Evolutionary conservation across 2,329 filamentous ascomycete species (phyloP).

Genomic region (Apiospora hydei): DNA sequence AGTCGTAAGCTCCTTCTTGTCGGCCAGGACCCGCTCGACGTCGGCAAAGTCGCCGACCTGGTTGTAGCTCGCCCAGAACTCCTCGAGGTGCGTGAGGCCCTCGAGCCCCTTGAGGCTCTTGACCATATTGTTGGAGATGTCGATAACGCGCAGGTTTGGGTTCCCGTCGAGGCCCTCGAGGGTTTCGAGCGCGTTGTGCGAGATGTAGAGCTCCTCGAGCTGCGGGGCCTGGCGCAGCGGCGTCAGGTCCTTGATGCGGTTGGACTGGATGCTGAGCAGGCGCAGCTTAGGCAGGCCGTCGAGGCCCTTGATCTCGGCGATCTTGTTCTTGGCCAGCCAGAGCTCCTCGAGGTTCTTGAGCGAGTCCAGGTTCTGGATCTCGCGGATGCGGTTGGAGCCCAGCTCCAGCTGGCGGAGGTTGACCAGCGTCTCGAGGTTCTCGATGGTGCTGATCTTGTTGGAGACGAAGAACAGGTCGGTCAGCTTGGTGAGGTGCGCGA

Average conservation of each 20-base stretch:
- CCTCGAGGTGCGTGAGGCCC: slow-evolving; percentile 75
- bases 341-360: slow-evolving; percentile 83
- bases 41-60: slow-evolving; percentile 80
- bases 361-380: slow-evolving; percentile 84
- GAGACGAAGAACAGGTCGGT: slow-evolving; percentile 91
- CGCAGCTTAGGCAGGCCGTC: slow-evolving; percentile 78
- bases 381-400: slow-evolving; percentile 88
- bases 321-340: slow-evolving; percentile 97
- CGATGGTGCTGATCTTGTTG: slow-evolving; percentile 90
- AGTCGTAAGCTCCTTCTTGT: slow-evolving; percentile 82
- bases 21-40: slow-evolving; percentile 77
- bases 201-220: slow-evolving; percentile 94
- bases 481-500: slow-evolving; percentile 78
- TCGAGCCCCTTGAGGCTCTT: slow-evolving; percentile 75
- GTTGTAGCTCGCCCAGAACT: slow-evolving; percentile 95
- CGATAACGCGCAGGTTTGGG: slow-evolving; percentile 75
- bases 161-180: slow-evolving; percentile 76
- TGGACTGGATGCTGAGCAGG: slow-evolving; percentile 93
- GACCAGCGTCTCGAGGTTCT: slow-evolving; percentile 78
- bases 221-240: slow-evolving; percentile 76
- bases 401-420: slow-evolving; percentile 86
- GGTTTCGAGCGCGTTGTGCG: slow-evolving; percentile 86
- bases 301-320: slow-evolving; percentile 81
- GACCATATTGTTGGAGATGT: slow-evolving; percentile 90
- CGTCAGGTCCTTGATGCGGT: slow-evolving; percentile 81